Evolutionary conservation across 202 grass and related monocot genomes (phyloP).

Genomic region (Hordeum pubiflorum): DNA sequence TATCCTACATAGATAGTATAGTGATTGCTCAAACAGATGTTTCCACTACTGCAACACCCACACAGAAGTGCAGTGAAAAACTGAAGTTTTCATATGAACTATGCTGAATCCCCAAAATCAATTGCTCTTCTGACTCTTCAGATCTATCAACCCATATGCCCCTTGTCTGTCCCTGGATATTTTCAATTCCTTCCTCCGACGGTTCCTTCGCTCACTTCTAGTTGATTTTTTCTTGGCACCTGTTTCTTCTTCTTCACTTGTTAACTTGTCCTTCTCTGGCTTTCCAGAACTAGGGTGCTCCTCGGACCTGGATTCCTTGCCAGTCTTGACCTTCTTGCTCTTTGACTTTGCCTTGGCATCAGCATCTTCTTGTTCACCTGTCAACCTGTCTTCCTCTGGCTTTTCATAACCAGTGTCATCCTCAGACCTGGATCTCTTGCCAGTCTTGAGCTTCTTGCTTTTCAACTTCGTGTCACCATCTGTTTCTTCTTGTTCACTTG

Average conservation of each 20-base stretch:
- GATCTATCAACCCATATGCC: conserved; percentile 49
- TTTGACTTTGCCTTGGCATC: background rate
- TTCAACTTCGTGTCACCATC: background rate
- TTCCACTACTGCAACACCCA: background rate
- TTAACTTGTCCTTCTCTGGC: conserved; percentile 21
- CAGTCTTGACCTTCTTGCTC: conserved; percentile 20
- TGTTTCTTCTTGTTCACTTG: conserved; percentile 30
- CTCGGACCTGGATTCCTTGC: conserved; percentile 27
- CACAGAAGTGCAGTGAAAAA: background rate
- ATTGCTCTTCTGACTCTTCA: conserved; percentile 46
- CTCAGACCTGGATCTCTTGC: conserved; percentile 29
- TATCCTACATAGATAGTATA: background rate
- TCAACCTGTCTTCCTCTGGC: conserved; percentile 18
- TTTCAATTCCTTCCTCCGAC: conserved; percentile 44
- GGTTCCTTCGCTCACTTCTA: conserved; percentile 57
- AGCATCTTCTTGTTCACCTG: conserved; percentile 26
- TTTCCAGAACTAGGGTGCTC: conserved; percentile 28
- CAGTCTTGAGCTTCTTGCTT: conserved; percentile 17
- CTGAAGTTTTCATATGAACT: conserved; percentile 21
- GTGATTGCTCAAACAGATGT: background rate
- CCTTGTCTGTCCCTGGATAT: conserved; percentile 27
- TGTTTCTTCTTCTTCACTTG: conserved; percentile 27
- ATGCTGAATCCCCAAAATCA: conserved; percentile 25
- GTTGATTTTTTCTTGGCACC: conserved; percentile 19
- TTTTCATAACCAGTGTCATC: conserved; percentile 31